These are phyloP conservation scores for Phlyctochytrium planicorne DNA, from an alignment of 192 early-diverging fungal genomes.

Conservation along the genomic window DNA sequence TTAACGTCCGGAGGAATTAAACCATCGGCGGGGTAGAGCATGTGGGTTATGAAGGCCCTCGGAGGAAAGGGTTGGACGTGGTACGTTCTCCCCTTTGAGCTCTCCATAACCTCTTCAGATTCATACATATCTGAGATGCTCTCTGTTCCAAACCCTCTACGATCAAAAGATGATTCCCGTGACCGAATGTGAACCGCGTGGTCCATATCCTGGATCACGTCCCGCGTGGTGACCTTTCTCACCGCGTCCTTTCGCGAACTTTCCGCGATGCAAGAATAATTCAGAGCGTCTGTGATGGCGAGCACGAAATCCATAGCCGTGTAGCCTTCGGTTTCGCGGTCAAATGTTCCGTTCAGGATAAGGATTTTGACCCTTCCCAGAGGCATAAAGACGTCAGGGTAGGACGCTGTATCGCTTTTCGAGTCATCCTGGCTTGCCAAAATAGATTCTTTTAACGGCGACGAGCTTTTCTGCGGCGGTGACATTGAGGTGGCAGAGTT, in stretches of 20 bases:
- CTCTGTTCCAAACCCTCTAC: conserved; percentile 17
- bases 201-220: conserved; percentile 28
- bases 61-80: conserved; percentile 38
- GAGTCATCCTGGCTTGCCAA: background rate
- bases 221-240: conserved; percentile 17
- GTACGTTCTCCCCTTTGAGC: conserved; percentile 26
- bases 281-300: conserved; percentile 66
- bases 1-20: conserved; percentile 33
- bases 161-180: background rate
- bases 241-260: conserved; percentile 9
- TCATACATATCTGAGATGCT: background rate
- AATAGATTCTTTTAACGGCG: background rate
- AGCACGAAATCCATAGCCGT: conserved; percentile 71
- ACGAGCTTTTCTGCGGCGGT: background rate
- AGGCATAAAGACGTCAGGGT: background rate
- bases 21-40: conserved; percentile 43
- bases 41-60: conserved; percentile 44
- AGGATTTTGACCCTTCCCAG: conserved; percentile 52
- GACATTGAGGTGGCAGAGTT: background rate
- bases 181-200: conserved; percentile 25
- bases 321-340: conserved; percentile 68
- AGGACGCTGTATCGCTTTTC: background rate
- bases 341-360: conserved; percentile 67
- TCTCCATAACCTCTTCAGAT: conserved; percentile 13
- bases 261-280: conserved; percentile 45